Conservation (phyloP, 495 filamentous ascomycete species). For the Clavariopsis aquatica region DNA sequence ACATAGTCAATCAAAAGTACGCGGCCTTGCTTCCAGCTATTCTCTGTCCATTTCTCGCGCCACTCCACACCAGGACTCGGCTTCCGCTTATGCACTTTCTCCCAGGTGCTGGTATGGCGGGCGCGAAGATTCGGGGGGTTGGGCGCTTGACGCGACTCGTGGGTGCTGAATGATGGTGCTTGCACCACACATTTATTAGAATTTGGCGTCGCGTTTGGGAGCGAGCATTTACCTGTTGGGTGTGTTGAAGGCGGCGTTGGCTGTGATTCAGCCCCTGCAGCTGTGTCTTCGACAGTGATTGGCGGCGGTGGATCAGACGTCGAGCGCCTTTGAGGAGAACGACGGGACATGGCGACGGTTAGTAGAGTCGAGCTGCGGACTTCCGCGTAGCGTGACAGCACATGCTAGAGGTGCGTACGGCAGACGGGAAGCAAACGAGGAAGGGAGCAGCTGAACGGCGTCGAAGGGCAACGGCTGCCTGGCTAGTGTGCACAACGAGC, state of each 20-base stretch:
- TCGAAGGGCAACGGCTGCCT: not conserved
- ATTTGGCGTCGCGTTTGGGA: not conserved
- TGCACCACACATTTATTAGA: not conserved
- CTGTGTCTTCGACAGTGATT: slow-evolving; percentile 37
- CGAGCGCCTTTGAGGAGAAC: slow-evolving; percentile 18
- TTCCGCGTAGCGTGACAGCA: not conserved
- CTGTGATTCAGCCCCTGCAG: slow-evolving; percentile 12
- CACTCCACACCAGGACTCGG: slow-evolving; percentile 38
- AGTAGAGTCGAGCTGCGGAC: not conserved
- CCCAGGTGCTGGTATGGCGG: slow-evolving; percentile 27
- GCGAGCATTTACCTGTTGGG: slow-evolving; percentile 5
- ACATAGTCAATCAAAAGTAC: slow-evolving; percentile 45
- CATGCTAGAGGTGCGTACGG: not conserved
- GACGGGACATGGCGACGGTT: not conserved
- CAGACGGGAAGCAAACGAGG: not conserved
- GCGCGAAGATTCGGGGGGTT: not conserved
- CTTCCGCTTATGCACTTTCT: slow-evolving; percentile 22
- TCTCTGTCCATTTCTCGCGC: slow-evolving; percentile 40
- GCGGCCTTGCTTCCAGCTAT: slow-evolving; percentile 41
- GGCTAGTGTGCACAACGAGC: not conserved
- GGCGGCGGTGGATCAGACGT: slow-evolving; percentile 35
- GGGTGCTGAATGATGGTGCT: slow-evolving; percentile 15
- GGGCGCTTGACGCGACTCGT: not conserved
- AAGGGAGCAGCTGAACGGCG: not conserved
- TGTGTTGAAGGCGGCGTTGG: slow-evolving; percentile 19